Evolutionary conservation across 306 rosid genomes (phyloP), one percentile per base, ranked within the genome.

Genomic region (Quercus engelmannii): DNA sequence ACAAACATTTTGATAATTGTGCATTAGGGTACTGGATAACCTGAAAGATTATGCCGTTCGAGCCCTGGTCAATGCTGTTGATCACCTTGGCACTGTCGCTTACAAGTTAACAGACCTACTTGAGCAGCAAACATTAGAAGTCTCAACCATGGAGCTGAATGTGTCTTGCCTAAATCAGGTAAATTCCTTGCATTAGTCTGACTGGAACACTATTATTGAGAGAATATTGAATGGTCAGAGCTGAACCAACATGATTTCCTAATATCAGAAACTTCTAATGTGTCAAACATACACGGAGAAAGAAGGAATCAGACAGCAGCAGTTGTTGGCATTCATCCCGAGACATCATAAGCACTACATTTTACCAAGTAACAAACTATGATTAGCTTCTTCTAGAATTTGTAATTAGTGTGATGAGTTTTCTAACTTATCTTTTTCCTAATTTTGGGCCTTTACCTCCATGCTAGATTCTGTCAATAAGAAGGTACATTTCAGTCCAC

Each of bases 21-120:
- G 71, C 33, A 65, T 62, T 79, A 95, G 98, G 92, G 94, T 92
- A 19, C 87, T 92, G 84, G 98, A 95, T 23, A 91, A 95, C 87
- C 83, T 95, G 78, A 95, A 93, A 85, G 98, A 93, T 86, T 95
- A 95, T 88, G 97, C 96, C 72, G 91, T 89, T 23, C 91, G 94
- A 33, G 98, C 99, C 77, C 92, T 92, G 70, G 94, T 95, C 31
- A 95, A 95, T 80, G 96, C 96, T 19, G 97, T 94, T 61, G 99
- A 92, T 90, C 97, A 94, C 88, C 97, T 94, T 74, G 99, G 99
- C 82, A 94, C 99, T 5, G 99, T 94, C n/a, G 95, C 97, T 59
- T 92, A 83, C 93, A 94, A 94, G 87, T 87, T 94, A 78, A 86
- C 87, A 0, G 92, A 91, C 83, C 92, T 92, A 80, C 83, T 94